phyloP scores from a whole-genome alignment of 768 basidiomycete genomes.

The Sarcodon aspratus region DNA sequence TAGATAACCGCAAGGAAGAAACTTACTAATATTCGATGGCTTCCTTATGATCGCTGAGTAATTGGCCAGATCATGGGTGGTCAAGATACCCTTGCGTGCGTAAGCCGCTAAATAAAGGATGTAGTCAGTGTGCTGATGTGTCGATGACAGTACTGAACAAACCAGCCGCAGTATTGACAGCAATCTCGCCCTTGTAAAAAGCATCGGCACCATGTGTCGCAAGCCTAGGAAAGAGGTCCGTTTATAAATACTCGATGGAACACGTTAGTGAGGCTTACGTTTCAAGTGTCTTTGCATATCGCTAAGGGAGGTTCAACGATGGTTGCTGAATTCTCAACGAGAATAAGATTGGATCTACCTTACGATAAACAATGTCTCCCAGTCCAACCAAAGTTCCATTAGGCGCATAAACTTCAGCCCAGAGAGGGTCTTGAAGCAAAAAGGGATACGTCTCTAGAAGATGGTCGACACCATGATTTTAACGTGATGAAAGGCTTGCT shows the following conservation, averaged over 20 bases:
- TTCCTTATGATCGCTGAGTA: constrained; percentile 36
- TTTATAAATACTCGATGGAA: background rate
- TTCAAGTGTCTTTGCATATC: constrained; percentile 67
- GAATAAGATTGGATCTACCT: no score
- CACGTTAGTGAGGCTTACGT: constrained; percentile 15
- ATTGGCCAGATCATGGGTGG: constrained; percentile 56
- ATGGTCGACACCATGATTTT: constrained; percentile 11
- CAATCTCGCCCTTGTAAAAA: constrained; percentile 58
- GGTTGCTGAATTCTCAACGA: no score
- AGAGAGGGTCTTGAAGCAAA: constrained; percentile 61
- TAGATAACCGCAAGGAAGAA: no score
- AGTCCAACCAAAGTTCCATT: constrained; percentile 55
- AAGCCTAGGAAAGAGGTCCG: constrained; percentile 39
- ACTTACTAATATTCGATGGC: constrained; percentile 17
- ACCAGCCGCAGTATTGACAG: background rate
- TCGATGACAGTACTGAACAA: background rate
- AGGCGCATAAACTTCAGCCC: no score
- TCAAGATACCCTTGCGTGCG: constrained; percentile 69
- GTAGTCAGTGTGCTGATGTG: constrained; percentile 6
- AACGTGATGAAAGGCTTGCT: background rate
- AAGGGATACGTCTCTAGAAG: constrained; percentile 27
- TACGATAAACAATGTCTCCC: constrained; percentile 64
- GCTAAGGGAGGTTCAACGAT: no score
- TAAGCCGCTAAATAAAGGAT: constrained; percentile 23
- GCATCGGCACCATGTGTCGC: constrained; percentile 71